phyloP scores from a whole-genome alignment of 257 asterid species.

The Fraxinus anomala region DNA sequence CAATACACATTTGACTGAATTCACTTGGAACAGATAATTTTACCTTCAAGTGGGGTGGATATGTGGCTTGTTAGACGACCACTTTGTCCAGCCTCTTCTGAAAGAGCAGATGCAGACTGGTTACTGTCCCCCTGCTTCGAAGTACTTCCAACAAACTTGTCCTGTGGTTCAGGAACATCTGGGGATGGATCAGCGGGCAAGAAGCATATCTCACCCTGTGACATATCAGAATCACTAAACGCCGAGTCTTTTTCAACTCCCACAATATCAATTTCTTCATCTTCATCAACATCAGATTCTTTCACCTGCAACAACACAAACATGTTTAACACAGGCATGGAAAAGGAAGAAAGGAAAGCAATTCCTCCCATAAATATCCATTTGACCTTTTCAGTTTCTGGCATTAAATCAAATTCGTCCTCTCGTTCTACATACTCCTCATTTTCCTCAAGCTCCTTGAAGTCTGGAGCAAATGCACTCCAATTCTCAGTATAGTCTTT shows the following conservation, averaged over 20 bases:
- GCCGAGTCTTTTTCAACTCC: constrained; percentile 70
- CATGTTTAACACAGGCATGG: constrained; percentile 23
- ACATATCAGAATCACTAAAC: constrained; percentile 87
- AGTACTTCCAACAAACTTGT: constrained; percentile 50
- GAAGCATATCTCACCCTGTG: constrained; percentile 72
- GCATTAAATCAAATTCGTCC: constrained; percentile 85
- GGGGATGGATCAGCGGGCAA: constrained; percentile 81
- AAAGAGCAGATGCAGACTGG: constrained; percentile 74
- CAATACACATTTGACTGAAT: constrained; percentile 24
- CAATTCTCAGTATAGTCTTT: constrained; percentile 94
- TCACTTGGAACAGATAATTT: constrained; percentile 7
- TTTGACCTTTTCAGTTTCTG: constrained; percentile 69
- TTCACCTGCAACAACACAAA: constrained; percentile 53
- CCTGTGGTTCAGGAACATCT: constrained; percentile 73
- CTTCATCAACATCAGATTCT: constrained; percentile 69
- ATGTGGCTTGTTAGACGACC: constrained; percentile 60
- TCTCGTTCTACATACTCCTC: constrained; percentile 93
- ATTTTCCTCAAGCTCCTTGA: constrained; percentile 90
- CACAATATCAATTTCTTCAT: constrained; percentile 72
- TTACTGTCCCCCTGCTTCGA: constrained; percentile 66
- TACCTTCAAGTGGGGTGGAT: constrained; percentile 79
- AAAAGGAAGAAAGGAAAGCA: background rate
- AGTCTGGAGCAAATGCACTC: constrained; percentile 98
- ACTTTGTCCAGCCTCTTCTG: constrained; percentile 74
- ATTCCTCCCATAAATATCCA: background rate